Evolutionary conservation across 2,329 filamentous ascomycete genomes (phyloP), one percentile per base, ranked within the genome.

Genomic region (Bipolaris bicolor): DNA sequence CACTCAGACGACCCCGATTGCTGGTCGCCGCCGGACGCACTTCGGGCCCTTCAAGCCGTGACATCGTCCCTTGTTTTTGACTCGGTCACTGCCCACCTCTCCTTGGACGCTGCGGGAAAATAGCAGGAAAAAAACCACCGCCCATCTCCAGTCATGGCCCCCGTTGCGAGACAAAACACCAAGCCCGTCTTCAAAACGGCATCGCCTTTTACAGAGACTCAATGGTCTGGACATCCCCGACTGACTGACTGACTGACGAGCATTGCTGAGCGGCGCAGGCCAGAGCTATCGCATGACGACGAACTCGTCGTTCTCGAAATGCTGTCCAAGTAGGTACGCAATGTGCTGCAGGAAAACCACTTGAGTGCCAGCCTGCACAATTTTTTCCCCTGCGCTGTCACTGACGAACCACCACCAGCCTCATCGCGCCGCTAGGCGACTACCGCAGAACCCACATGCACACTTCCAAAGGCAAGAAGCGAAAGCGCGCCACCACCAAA

Each of bases 251-350:
- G 29, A 13, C 9, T 39, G 15, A 4, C 9, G 29, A 31, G 10
- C 47, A 33, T 22, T 29, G 44, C 53, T 69, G 34, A 68, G 46
- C 20, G 29, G 36, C 2, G 5, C 47, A 91, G 89, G 88, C 89
- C 89, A 7, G 74, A 81, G 40, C 81, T 90, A 41, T 78, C 80
- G 1, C 69, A 77, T 16, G 78, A 85, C 47, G 81, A 90, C 50
- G 87, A 90, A 72, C 83, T 88, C 49, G 80, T 82, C 3, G 88
- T 90, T 36, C 70, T 90, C 9, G 87, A 90, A 61, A 78, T 91
- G 47, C 79, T 90, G 5, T 89, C 85, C 83, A 83, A 80, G 88
- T 90, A 81, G 66, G 78, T 75, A 60, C 46, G 60, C 58, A 49
- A 41, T 31, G 43, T 16, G 26, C 43, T 46, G 43, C 29, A 31